phyloP scores from a whole-genome alignment of 1,284 basidiomycete genomes.

The Chalciporus piperatoides region DNA sequence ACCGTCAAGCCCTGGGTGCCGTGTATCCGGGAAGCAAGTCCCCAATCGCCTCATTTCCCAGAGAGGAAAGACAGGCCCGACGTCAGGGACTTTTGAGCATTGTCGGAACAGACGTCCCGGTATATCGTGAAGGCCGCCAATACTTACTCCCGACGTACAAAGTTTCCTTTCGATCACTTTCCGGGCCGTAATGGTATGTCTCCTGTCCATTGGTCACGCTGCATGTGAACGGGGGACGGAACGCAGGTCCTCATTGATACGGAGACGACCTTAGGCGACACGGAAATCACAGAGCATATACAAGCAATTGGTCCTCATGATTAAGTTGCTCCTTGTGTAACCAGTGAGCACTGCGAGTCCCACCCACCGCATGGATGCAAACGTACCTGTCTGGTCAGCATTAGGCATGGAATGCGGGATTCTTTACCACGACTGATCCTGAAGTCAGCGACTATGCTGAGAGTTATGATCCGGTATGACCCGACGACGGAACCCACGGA shows the following conservation, averaged over 20 bases:
- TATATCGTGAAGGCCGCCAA: background rate
- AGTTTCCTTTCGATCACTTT: background rate
- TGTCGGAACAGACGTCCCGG: background rate
- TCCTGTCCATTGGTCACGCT: background rate
- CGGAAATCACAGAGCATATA: background rate
- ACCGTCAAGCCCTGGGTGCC: slow-evolving; percentile 14
- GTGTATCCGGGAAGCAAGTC: background rate
- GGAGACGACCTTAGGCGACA: background rate
- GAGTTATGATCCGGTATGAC: slow-evolving; percentile 7
- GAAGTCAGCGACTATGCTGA: background rate
- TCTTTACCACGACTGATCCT: slow-evolving; percentile 17
- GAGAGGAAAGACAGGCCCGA: slow-evolving; percentile 17
- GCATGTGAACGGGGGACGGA: background rate
- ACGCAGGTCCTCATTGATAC: background rate
- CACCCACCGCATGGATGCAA: background rate
- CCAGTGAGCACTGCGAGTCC: background rate
- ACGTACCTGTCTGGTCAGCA: background rate
- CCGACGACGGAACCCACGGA: slow-evolving; percentile 12
- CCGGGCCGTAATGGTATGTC: slow-evolving; percentile 8
- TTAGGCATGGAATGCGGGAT: background rate
- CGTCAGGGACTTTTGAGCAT: background rate
- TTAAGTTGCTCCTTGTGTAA: background rate
- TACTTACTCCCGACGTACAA: background rate
- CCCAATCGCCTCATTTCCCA: slow-evolving; percentile 18
- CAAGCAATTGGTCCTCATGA: background rate